Conservation (phyloP, 805 yeast species). For the Hermanozyma aechmeae region DNA sequence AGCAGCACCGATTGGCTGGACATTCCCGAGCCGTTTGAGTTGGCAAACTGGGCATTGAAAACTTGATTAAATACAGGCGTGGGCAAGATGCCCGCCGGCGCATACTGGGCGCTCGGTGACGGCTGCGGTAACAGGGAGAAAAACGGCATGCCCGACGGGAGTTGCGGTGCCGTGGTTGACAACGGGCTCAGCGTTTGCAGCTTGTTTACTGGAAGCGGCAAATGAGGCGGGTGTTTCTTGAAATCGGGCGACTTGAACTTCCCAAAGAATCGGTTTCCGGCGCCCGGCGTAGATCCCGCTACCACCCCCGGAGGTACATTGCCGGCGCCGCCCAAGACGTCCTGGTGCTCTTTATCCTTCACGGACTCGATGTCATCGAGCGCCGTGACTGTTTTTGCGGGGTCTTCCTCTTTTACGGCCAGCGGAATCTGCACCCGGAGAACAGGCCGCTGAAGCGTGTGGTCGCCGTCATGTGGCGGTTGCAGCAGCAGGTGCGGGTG, state of each 20-base stretch:
- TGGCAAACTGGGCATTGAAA: too few relatives aligned
- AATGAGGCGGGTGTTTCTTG: slow-evolving; percentile 10
- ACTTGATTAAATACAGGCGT: slow-evolving; percentile 28
- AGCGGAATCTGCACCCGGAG: slow-evolving; percentile 59
- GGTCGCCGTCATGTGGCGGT: slow-evolving; percentile 4
- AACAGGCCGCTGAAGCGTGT: slow-evolving; percentile 39
- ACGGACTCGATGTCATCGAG: slow-evolving; percentile 13
- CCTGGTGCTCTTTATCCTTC: slow-evolving; percentile 3
- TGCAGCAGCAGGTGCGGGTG: slow-evolving; percentile 1
- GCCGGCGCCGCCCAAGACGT: too few relatives aligned
- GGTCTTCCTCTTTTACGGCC: slow-evolving; percentile 27
- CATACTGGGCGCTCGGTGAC: slow-evolving; percentile 13
- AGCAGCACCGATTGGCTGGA: too few relatives aligned
- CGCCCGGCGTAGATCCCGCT: too few relatives aligned
- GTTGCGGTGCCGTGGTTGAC: slow-evolving; percentile 28
- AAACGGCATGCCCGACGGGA: slow-evolving; percentile 15
- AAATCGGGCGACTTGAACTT: slow-evolving; percentile 11
- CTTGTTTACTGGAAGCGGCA: slow-evolving; percentile 28
- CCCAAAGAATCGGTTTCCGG: slow-evolving; percentile 4
- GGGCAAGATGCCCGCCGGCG: slow-evolving; percentile 12
- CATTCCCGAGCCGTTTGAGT: background rate
- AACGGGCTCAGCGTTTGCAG: slow-evolving; percentile 33
- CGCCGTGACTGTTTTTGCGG: slow-evolving; percentile 40
- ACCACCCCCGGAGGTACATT: too few relatives aligned
- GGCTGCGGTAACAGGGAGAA: slow-evolving; percentile 23